Base-by-base conservation (phyloP, 805 yeast species). In the Kodamaea sagamina region DNA sequence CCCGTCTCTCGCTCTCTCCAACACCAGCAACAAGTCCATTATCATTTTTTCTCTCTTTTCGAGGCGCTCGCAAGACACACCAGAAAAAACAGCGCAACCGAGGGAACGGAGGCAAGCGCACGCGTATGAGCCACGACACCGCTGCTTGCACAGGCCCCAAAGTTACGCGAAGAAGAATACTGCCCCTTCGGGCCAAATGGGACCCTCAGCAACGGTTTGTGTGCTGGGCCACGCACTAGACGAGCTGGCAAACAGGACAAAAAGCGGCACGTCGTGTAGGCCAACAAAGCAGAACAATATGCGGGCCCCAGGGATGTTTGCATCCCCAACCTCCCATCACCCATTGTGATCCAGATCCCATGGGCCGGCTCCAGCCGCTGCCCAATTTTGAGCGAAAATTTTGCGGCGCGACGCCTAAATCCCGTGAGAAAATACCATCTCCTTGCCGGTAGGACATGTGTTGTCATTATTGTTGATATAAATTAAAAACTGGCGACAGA, bases 291-390 rank as follows among this genome's bases (percentile, higher is more conserved):
- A 29, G 10, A 29, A 17, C 34, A 21, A 21, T 21, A 8, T 21
- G 24, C 24, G 8, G 8, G 24, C 24, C 6, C 24, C 8, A 8
- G 24, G 6, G 24, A 8, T n/a, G n/a, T n/a, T n/a, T 6, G 25
- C 31, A 7, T 27, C n/a, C n/a, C n/a, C 13, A 27, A 27, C 31
- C n/a, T 27, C 31, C 31, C 34, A 29, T 29, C 34, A 15, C 34
- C 34, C 34, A 29, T 29, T 29, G 34, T 29, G 34, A 29, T 29
- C 34, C 34, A 27, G 34, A 29, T 29, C 34, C 34, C 34, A 29
- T 29, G 34, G 34, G 10, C 34, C 34, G 34, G 17, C 34, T 27
- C 31, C 34, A 29, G 34, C 34, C 34, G 17, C 34, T 29, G 34
- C 34, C 34, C 34, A 17, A 15, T 13, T 29, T 19, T 29, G 13